phyloP scores from a whole-genome alignment of 1,139 yeast species.

The Kodamaea fungicola region DNA sequence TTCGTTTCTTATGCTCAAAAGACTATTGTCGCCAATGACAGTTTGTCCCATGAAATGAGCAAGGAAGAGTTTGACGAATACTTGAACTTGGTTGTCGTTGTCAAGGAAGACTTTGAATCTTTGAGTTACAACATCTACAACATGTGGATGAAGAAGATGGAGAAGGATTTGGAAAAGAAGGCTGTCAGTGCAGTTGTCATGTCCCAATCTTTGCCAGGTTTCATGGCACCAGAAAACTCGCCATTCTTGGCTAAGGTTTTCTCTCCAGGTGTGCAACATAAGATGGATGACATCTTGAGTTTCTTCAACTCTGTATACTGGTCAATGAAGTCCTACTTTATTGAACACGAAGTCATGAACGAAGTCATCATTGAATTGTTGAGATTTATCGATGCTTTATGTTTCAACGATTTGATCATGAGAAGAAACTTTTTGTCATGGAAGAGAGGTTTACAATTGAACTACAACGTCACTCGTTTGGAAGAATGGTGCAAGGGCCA shows the following conservation, averaged over 20 bases:
- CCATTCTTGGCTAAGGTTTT: constrained; percentile 85
- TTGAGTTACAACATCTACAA: constrained; percentile 92
- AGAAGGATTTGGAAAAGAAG: constrained; percentile 85
- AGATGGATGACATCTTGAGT: constrained; percentile 92
- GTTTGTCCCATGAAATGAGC: constrained; percentile 79
- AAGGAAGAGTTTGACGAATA: constrained; percentile 89
- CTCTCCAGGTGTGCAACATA: constrained; percentile 67
- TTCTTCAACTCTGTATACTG: constrained; percentile 89
- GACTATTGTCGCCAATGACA: constrained; percentile 80
- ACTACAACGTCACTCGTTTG: constrained; percentile 91
- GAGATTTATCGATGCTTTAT: constrained; percentile 85
- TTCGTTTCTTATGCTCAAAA: constrained; percentile 93
- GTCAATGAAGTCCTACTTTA: constrained; percentile 89
- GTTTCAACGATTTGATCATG: constrained; percentile 95
- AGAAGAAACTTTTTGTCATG: constrained; percentile 92
- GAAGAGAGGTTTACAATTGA: constrained; percentile 97
- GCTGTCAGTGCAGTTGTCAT: constrained; percentile 91
- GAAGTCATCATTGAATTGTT: constrained; percentile 83
- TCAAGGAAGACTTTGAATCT: constrained; percentile 91
- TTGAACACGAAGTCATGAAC: constrained; percentile 81
- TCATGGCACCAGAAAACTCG: constrained; percentile 82
- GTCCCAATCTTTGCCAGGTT: constrained; percentile 95
- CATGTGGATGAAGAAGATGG: constrained; percentile 96
- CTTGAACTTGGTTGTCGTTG: constrained; percentile 83
- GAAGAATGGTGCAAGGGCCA: constrained; percentile 99